phyloP scores from a whole-genome alignment of 2,329 filamentous ascomycete species.

The Beauveria bassiana region DNA sequence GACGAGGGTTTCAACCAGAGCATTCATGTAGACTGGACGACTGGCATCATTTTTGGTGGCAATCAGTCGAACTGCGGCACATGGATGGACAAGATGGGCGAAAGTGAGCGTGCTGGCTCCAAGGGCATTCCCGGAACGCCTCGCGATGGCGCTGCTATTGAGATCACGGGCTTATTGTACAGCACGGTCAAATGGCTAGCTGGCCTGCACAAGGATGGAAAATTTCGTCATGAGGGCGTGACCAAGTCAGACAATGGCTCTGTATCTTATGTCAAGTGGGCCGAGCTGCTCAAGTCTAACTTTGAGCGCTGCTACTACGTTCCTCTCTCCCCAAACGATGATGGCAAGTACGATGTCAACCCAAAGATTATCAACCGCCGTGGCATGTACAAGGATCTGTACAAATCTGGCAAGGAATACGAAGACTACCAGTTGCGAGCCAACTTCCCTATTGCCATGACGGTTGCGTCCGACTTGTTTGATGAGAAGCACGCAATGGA shows the following conservation, averaged over 20 bases:
- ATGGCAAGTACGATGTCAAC: constrained; percentile 74
- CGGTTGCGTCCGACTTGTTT: constrained; percentile 84
- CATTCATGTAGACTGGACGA: constrained; percentile 84
- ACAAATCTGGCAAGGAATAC: constrained; percentile 88
- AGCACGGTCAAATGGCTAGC: constrained; percentile 79
- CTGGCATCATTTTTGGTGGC: constrained; percentile 84
- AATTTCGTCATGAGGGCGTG: constrained; percentile 68
- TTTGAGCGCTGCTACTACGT: constrained; percentile 94
- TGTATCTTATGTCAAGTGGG: constrained; percentile 74
- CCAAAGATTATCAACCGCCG: constrained; percentile 73
- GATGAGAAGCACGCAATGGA: constrained; percentile 67
- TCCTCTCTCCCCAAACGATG: constrained; percentile 61
- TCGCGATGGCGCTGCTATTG: constrained; percentile 87
- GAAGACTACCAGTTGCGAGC: constrained; percentile 94
- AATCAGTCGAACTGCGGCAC: constrained; percentile 94
- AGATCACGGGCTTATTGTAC: constrained; percentile 90
- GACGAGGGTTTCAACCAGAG: constrained; percentile 87
- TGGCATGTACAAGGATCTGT: constrained; percentile 97
- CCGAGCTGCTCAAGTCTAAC: constrained; percentile 66
- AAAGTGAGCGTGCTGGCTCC: constrained; percentile 80
- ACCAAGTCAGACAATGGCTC: constrained; percentile 50
- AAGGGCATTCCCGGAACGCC: constrained; percentile 96
- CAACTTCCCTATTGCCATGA: constrained; percentile 95
- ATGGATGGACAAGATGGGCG: constrained; percentile 99
- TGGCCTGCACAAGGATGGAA: constrained; percentile 55